These are phyloP conservation scores for Tilletiopsis washingtonensis DNA, from an alignment of 1,284 basidiomycete genomes.

Conservation along the genomic window DNA sequence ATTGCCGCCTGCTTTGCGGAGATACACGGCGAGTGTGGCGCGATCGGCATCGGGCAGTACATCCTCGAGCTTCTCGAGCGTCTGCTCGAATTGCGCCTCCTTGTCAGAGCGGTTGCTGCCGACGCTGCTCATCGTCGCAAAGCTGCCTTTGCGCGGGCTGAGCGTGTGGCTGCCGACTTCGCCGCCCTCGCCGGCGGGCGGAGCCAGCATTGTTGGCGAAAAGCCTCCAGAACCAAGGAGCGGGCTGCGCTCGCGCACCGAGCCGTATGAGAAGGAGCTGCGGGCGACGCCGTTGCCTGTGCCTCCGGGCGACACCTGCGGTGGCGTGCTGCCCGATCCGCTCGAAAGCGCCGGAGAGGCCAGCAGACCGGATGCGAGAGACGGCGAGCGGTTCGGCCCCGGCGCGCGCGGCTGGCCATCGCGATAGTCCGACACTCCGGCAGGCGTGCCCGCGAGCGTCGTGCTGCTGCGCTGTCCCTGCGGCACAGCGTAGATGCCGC, in stretches of 20 bases:
- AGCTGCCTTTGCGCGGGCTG: background rate
- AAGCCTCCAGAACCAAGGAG: background rate
- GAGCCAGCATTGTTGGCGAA: background rate
- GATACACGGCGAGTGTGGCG: slow-evolving; percentile 19
- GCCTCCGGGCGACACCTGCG: background rate
- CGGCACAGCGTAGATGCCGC: slow-evolving; percentile 2
- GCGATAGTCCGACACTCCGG: no score
- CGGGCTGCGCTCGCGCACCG: slow-evolving; percentile 13
- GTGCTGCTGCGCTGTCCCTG: background rate
- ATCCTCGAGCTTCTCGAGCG: slow-evolving; percentile 25
- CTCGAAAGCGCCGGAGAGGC: background rate
- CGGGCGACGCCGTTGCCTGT: background rate
- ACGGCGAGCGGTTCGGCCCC: no score
- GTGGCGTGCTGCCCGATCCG: background rate
- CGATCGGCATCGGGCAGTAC: slow-evolving; percentile 35
- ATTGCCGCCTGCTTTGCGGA: slow-evolving; percentile 28
- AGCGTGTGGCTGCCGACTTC: background rate
- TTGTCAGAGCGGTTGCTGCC: slow-evolving; percentile 1
- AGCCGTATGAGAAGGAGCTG: slow-evolving; percentile 13
- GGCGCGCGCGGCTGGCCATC: no score
- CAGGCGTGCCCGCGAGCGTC: background rate
- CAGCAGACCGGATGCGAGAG: no score
- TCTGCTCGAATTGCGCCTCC: slow-evolving; percentile 14
- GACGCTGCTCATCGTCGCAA: background rate
- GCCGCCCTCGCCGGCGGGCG: background rate